A percentile compares a stretch with the other conserved stretches of the same genome.
Conservation (phyloP, 2,329 filamentous ascomycete genomes). For the Rhytidhysteron rufulum region DNA sequence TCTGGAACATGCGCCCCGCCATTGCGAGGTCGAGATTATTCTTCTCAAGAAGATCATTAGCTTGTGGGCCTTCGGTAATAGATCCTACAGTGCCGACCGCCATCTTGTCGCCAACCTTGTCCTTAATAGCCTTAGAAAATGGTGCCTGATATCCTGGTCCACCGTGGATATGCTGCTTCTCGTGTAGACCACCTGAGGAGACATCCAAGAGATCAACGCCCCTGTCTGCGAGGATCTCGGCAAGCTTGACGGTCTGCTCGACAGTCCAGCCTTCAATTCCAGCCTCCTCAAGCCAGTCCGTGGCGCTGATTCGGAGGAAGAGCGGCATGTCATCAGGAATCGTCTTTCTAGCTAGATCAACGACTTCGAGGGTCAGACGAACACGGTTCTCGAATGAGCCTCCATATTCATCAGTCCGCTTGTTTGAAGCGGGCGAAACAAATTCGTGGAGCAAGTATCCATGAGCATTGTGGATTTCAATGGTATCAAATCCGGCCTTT, state of each 20-base stretch:
- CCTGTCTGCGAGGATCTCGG: conserved; percentile 61
- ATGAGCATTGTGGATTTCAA: conserved; percentile 79
- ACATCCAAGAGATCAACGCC: conserved; percentile 85
- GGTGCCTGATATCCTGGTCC: conserved; percentile 70
- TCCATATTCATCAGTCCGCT: conserved; percentile 64
- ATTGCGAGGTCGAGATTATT: conserved; percentile 63
- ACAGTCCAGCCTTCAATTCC: conserved; percentile 62
- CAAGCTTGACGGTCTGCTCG: conserved; percentile 61
- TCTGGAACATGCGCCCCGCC: conserved; percentile 71
- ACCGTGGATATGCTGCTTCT: conserved; percentile 56
- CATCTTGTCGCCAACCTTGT: conserved; percentile 67
- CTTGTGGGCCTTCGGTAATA: conserved; percentile 67
- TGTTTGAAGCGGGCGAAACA: conserved; percentile 66
- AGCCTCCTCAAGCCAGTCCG: conserved; percentile 68
- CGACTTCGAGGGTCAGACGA: conserved; percentile 64
- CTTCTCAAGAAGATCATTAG: conserved; percentile 56
- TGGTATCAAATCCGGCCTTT: conserved; percentile 66
- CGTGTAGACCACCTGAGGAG: conserved; percentile 69
- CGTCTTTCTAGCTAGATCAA: conserved; percentile 57
- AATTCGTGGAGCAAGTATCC: conserved; percentile 73
- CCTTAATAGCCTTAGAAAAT: conserved; percentile 68
- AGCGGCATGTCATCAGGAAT: conserved; percentile 68
- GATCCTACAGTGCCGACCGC: conserved; percentile 71
- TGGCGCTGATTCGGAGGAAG: conserved; percentile 69
- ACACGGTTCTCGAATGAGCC: conserved; percentile 69